A percentile compares a stretch with the other conserved stretches of the same genome.
phyloP scores from a whole-genome alignment of 2,329 filamentous ascomycete genomes.

The Sporothrix pallida region DNA sequence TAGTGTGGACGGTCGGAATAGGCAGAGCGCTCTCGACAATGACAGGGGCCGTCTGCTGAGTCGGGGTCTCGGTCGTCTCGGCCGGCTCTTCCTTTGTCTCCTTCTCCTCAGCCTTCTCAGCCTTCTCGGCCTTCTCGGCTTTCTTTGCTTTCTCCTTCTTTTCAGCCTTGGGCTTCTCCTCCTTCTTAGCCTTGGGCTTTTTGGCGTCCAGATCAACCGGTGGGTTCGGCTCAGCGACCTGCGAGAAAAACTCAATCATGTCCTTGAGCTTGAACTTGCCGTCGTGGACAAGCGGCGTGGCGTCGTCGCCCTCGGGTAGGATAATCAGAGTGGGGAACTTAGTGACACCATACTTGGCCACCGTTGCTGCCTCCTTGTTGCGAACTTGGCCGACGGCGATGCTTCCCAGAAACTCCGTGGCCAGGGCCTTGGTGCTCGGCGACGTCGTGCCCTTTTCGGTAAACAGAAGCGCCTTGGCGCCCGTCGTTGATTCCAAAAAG shows the following conservation, averaged over 20 bases:
- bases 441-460: slow-evolving; percentile 81
- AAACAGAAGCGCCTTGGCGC: slow-evolving; percentile 87
- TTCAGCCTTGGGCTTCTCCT: slow-evolving; percentile 38
- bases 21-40: slow-evolving; percentile 64
- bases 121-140: slow-evolving; percentile 48
- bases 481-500: slow-evolving; percentile 69
- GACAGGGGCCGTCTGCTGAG: slow-evolving; percentile 51
- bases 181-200: slow-evolving; percentile 33
- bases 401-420: slow-evolving; percentile 41
- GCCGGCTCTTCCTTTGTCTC: slow-evolving; percentile 49
- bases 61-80: slow-evolving; percentile 44
- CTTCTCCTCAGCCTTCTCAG: slow-evolving; percentile 47
- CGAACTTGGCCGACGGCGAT: slow-evolving; percentile 83
- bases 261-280: slow-evolving; percentile 85
- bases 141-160: slow-evolving; percentile 49
- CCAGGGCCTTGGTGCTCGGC: slow-evolving; percentile 72
- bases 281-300: slow-evolving; percentile 74
- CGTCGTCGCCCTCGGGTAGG: slow-evolving; percentile 71
- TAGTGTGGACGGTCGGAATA: slow-evolving; percentile 68
- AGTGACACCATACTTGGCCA: slow-evolving; percentile 75
- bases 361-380: slow-evolving; percentile 74
- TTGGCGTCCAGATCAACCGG: slow-evolving; percentile 55
- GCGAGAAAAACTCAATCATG: slow-evolving; percentile 81
- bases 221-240: slow-evolving; percentile 80
- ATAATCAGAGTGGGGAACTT: slow-evolving; percentile 83